Conservation (phyloP, 495 filamentous ascomycete species). For the Rusavskia elegans region DNA sequence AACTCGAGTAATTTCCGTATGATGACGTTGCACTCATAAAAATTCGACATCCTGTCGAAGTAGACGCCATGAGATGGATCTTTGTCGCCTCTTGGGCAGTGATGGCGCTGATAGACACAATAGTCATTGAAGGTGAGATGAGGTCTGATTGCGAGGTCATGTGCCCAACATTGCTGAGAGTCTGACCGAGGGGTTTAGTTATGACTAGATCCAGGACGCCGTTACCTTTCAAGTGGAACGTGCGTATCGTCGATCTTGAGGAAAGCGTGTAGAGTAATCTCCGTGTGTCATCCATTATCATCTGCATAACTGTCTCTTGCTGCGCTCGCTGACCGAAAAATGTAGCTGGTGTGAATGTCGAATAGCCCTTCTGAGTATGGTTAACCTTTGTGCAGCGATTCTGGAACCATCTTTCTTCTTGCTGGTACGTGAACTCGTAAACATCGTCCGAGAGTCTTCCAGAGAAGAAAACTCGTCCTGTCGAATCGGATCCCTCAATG, state of each 20-base stretch:
- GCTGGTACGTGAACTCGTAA: constrained; percentile 86
- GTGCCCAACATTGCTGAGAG: constrained; percentile 57
- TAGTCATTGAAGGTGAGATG: constrained; percentile 46
- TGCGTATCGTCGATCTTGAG: constrained; percentile 64
- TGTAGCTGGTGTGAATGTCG: constrained; percentile 44
- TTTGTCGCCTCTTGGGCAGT: constrained; percentile 63
- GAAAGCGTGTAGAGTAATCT: constrained; percentile 84
- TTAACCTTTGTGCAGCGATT: constrained; percentile 67
- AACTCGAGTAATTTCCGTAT: constrained; percentile 44
- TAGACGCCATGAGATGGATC: constrained; percentile 79
- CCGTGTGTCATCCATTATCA: constrained; percentile 77
- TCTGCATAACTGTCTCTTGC: constrained; percentile 49
- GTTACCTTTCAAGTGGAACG: constrained; percentile 57
- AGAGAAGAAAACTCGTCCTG: constrained; percentile 81
- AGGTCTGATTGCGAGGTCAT: constrained; percentile 52
- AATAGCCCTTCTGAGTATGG: constrained; percentile 64
- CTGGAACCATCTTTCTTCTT: constrained; percentile 92
- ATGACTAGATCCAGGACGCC: constrained; percentile 37
- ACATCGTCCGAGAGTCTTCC: constrained; percentile 70
- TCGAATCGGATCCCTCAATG: constrained; percentile 58
- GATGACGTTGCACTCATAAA: constrained; percentile 81
- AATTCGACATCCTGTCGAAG: constrained; percentile 76
- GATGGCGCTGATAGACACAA: constrained; percentile 67
- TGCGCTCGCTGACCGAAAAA: constrained; percentile 26
- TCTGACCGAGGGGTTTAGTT: constrained; percentile 34